phyloP scores from a whole-genome alignment of 306 rosid species.

The Parietaria judaica region DNA sequence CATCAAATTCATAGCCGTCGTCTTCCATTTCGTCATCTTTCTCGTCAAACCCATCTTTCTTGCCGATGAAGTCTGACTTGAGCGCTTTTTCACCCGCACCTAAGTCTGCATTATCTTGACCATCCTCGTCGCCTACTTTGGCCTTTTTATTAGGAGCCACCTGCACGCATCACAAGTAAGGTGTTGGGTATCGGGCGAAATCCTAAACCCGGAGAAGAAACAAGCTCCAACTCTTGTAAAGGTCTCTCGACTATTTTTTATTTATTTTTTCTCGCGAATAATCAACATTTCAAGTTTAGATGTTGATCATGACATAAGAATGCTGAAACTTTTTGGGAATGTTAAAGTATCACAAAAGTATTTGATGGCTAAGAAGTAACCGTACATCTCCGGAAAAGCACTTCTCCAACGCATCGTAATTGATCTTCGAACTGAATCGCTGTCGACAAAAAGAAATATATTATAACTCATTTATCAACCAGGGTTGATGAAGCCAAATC shows the following conservation, averaged over 20 bases:
- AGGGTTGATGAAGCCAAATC: neutral
- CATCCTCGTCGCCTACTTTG: conserved; percentile 6
- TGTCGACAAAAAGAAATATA: conserved; percentile 23
- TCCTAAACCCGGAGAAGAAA: too few species aligned
- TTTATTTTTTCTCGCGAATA: too few species aligned
- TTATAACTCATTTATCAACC: neutral
- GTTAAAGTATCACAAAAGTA: neutral
- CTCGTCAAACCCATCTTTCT: neutral
- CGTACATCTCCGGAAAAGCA: conserved; percentile 42
- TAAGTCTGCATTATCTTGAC: neutral
- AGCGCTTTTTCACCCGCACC: neutral
- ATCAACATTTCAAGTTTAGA: too few species aligned
- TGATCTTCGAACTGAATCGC: conserved; percentile 62
- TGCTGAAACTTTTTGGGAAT: neutral
- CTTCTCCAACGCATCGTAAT: conserved; percentile 41
- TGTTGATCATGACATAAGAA: neutral
- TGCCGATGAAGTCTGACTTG: conserved; percentile 5
- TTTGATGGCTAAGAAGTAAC: conserved; percentile 6
- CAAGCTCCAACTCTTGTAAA: too few species aligned
- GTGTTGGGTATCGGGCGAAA: too few species aligned
- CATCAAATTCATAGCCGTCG: conserved; percentile 1
- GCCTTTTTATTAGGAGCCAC: conserved; percentile 10
- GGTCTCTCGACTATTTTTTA: too few species aligned
- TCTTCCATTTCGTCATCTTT: conserved; percentile 1
- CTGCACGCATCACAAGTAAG: conserved; percentile 3